A percentile compares a stretch with the other conserved stretches of the same genome.
Conservation (phyloP, 129 eudicot genomes). For the Helichrysum umbraculigerum region DNA sequence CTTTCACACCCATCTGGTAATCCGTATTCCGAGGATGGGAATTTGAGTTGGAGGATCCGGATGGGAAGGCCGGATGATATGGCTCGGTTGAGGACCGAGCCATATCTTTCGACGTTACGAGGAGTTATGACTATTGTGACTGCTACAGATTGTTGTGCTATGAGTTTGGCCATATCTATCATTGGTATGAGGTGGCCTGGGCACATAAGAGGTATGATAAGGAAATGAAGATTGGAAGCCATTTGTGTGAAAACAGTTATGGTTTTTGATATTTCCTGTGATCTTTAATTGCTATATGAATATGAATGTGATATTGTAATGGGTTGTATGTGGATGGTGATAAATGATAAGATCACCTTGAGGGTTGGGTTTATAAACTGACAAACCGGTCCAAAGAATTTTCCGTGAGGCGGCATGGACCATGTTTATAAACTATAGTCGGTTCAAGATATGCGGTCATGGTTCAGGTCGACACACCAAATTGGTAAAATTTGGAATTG, state of each 20-base stretch:
- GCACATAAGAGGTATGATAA: slow-evolving; percentile 44
- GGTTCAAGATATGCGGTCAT: no score
- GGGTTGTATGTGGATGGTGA: no score
- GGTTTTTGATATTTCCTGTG: no score
- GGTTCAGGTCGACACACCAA: no score
- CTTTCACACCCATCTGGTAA: slow-evolving; percentile 45
- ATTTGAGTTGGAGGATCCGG: slow-evolving; percentile 29
- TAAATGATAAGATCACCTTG: no score
- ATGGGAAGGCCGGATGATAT: slow-evolving; percentile 37
- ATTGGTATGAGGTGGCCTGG: slow-evolving; percentile 61
- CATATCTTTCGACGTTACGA: slow-evolving; percentile 27
- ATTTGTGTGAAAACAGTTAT: background rate
- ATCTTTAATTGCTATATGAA: no score
- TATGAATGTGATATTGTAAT: no score
- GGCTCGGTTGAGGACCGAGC: slow-evolving; percentile 37
- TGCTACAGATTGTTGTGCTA: slow-evolving; percentile 35
- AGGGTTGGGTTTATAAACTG: no score
- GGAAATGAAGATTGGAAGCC: slow-evolving; percentile 42
- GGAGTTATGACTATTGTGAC: slow-evolving; percentile 47
- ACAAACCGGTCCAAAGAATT: no score
- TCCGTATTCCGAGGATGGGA: slow-evolving; percentile 39
- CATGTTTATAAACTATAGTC: no score
- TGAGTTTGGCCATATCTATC: slow-evolving; percentile 53
- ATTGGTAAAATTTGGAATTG: no score
- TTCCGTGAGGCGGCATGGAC: no score